phyloP scores from a whole-genome alignment of 768 basidiomycete species.

The Tricholoma saponaceum region DNA sequence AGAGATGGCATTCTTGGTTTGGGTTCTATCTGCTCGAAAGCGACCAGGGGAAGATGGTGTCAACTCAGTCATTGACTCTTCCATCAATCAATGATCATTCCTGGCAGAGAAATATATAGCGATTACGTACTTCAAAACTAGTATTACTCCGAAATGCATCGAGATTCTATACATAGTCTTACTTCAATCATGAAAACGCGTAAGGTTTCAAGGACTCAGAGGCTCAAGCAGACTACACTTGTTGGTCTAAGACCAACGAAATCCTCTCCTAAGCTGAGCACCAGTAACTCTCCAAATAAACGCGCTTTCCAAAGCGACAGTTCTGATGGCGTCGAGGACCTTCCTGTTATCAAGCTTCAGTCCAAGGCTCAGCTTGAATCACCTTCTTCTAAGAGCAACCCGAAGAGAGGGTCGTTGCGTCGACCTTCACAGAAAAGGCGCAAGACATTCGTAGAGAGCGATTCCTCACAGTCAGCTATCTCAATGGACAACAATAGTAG shows the following conservation, averaged over 20 bases:
- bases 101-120: no score
- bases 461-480: conserved; percentile 4
- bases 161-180: no score
- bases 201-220: background rate
- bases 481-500: background rate
- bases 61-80: background rate
- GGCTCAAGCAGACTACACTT: background rate
- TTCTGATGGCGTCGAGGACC: conserved; percentile 16
- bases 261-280: background rate
- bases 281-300: background rate
- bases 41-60: background rate
- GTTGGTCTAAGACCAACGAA: background rate
- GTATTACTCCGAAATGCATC: no score
- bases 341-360: conserved; percentile 44
- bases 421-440: conserved; percentile 7
- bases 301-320: conserved; percentile 15
- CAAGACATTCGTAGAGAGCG: conserved; percentile 12
- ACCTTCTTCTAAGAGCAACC: background rate
- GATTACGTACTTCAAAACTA: no score
- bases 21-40: background rate
- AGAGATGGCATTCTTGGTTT: background rate
- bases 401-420: background rate
- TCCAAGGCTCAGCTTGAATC: conserved; percentile 16
- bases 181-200: background rate
- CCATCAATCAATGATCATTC: background rate